These are phyloP conservation scores for Meredithiella fracta DNA, from an alignment of 2,329 filamentous ascomycete genomes.

Conservation along the genomic window DNA sequence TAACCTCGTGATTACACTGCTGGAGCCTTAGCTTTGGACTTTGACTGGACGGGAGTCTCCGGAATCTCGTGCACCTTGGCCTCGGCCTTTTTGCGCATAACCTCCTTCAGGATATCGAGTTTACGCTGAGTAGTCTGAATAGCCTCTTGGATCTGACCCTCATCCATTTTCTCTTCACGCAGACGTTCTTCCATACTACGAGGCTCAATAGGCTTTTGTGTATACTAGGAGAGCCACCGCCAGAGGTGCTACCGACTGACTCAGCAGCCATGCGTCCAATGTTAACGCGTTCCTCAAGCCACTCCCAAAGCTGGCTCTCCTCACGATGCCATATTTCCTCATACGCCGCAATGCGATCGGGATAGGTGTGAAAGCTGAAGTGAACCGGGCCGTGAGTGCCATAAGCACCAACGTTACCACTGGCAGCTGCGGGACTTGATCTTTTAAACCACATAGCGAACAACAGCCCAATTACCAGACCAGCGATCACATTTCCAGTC, in stretches of 20 bases:
- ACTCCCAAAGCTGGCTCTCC: conserved; percentile 81
- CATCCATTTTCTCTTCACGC: conserved; percentile 45
- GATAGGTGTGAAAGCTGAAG: conserved; percentile 27
- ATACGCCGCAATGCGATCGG: conserved; percentile 65
- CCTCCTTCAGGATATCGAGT: conserved; percentile 57
- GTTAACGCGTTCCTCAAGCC: conserved; percentile 75
- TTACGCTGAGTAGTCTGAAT: conserved; percentile 78
- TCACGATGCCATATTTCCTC: conserved; percentile 85
- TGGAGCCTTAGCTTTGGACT: not conserved
- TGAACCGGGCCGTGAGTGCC: conserved; percentile 18
- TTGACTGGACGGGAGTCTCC: not conserved
- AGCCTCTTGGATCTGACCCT: conserved; percentile 60
- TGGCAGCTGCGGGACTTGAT: not conserved
- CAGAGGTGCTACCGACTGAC: conserved; percentile 15
- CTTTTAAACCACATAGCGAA: conserved; percentile 51
- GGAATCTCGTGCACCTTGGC: not conserved
- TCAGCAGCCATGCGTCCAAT: conserved; percentile 38
- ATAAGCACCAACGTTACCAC: conserved; percentile 22
- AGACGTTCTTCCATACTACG: conserved; percentile 44
- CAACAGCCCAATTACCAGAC: conserved; percentile 55
- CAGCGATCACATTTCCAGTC: conserved; percentile 61
- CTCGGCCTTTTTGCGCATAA: conserved; percentile 42
- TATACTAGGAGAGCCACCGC: conserved; percentile 1
- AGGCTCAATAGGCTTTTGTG: conserved; percentile 35
- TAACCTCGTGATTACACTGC: not conserved